These are phyloP conservation scores for Suillus subalutaceus DNA, from an alignment of 768 basidiomycete species.

Conservation along the genomic window DNA sequence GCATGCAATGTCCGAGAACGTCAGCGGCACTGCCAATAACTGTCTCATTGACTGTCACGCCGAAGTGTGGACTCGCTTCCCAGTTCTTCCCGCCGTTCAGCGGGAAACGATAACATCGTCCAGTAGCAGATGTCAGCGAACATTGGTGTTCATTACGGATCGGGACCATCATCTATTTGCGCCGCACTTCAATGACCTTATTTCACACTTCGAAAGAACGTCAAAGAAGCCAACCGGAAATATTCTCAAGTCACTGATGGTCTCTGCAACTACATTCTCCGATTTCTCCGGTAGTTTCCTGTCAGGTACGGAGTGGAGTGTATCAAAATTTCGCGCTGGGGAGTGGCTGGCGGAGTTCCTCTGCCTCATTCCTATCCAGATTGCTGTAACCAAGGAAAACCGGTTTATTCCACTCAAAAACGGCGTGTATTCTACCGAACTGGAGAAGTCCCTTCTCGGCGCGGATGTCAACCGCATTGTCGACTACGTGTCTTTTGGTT, in stretches of 20 bases:
- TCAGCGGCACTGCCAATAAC: constrained; percentile 42
- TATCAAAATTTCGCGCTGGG: constrained; percentile 48
- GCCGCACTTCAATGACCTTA: constrained; percentile 48
- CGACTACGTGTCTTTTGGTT: constrained; percentile 57
- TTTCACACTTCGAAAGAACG: constrained; percentile 48
- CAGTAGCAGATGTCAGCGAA: constrained; percentile 32
- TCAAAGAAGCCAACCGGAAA: constrained; percentile 57
- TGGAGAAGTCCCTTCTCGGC: constrained; percentile 39
- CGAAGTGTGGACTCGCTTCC: constrained; percentile 64
- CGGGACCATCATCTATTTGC: constrained; percentile 37
- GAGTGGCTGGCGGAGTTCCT: constrained; percentile 66
- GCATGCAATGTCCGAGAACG: constrained; percentile 16
- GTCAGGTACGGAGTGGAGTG: constrained; percentile 23
- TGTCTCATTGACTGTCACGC: constrained; percentile 55
- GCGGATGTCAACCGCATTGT: constrained; percentile 49
- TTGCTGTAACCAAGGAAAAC: constrained; percentile 61
- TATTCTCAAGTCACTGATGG: constrained; percentile 40
- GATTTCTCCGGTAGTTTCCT: constrained; percentile 27
- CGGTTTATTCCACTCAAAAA: constrained; percentile 64
- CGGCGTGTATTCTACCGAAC: constrained; percentile 50
- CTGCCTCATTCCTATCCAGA: constrained; percentile 66
- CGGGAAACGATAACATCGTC: constrained; percentile 45
- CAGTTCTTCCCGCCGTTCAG: constrained; percentile 55
- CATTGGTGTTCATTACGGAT: constrained; percentile 48
- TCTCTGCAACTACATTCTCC: constrained; percentile 35